These are phyloP conservation scores for Microbotryum silenes-acaulis DNA, from an alignment of 1,284 basidiomycete species.

Conservation along the genomic window DNA sequence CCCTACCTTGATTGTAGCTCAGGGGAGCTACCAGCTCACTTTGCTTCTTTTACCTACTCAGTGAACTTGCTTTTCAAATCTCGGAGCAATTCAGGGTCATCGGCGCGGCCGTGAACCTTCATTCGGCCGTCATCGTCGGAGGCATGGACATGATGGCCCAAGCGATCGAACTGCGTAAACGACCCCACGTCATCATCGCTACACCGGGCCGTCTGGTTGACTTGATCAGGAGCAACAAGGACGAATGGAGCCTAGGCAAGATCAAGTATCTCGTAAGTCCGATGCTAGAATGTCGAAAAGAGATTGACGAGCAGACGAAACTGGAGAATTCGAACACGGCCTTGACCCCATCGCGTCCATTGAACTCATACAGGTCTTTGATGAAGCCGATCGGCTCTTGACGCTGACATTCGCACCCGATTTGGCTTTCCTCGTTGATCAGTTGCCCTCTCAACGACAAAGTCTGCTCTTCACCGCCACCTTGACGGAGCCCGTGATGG, in stretches of 20 bases:
- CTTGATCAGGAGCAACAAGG: conserved; percentile 64
- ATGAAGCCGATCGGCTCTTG: conserved; percentile 91
- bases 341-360: background rate
- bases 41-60: conserved; percentile 37
- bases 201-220: conserved; percentile 95
- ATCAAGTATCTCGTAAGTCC: conserved; percentile 71
- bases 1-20: background rate
- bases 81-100: conserved; percentile 91
- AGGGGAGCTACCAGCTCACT: background rate
- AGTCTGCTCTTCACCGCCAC: conserved; percentile 97
- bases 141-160: conserved; percentile 99
- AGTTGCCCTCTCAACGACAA: conserved; percentile 76
- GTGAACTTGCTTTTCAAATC: conserved; percentile 94
- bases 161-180: conserved; percentile 71
- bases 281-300: background rate
- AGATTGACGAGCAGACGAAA: too few relatives aligned
- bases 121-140: conserved; percentile 84
- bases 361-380: conserved; percentile 58
- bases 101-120: conserved; percentile 68
- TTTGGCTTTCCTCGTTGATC: conserved; percentile 66
- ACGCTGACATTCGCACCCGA: conserved; percentile 86
- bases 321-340: background rate
- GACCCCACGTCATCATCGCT: conserved; percentile 90
- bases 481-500: conserved; percentile 76
- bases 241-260: conserved; percentile 74